Base-by-base conservation (phyloP, 345 rosid genomes). In the Populus pruinosa region DNA sequence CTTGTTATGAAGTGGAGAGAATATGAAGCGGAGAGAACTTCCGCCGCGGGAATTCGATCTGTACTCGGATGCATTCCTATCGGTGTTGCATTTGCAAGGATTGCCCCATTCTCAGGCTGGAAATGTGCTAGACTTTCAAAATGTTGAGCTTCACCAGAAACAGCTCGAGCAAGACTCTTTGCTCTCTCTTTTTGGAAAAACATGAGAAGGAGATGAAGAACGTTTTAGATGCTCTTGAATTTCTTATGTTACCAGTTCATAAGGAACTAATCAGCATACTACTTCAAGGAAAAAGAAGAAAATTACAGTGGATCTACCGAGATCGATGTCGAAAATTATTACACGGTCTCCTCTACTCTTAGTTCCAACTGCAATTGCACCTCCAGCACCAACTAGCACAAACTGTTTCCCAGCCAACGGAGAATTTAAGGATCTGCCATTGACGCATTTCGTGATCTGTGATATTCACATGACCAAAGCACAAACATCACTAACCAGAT, bases 61-160 rank as follows among this genome's bases (percentile, higher is more conserved):
- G 76, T 82, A 70, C 80, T 88, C 8, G 91, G 89, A 71, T 85
- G 90, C 94, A 90, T 90, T 67, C 94, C 91, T 20, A 90, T 16
- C 0, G 91, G 90, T 16, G 94, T 87, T 70, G 90, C 91, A 75
- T 90, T 90, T 12, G 91, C 91, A 29, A 90, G 90, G 81, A 90
- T 83, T 59, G 91, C 86, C 25, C 87, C 88, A 71, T 83, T 85
- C 81, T 86, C 86, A 4, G 94, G 90, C 64, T 66, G 82, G 77
- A 90, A 86, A 73, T 72, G 53, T 55, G 27, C 50, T 10, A 90
- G 55, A 65, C 85, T 86, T 70, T 76, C 78, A 2, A 69, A 84
- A 31, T 78, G 81, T 49, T 29, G 77, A 75, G 90, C 91, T 78
- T 88, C 88, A 21, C 91, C 94, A 0, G 68, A 80, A 27, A 88